Base-by-base conservation (phyloP, 2,329 filamentous ascomycete species). In the Sporothrix phasma region DNA sequence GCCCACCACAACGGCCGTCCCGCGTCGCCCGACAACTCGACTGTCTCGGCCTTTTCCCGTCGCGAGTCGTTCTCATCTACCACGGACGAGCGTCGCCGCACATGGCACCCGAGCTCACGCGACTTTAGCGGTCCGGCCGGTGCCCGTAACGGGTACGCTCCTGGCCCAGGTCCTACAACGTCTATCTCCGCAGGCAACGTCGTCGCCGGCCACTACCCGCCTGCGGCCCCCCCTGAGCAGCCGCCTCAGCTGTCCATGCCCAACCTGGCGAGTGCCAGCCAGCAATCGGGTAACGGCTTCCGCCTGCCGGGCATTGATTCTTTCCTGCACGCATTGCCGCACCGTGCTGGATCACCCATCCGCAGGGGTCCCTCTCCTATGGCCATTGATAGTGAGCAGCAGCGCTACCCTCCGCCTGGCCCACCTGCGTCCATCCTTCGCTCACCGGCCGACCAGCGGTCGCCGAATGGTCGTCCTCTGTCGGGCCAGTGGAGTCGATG, bases 261-360 rank as follows among this genome's bases (percentile, higher is more conserved):
- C 45, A 79, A 74, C 64, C 74, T 72, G 60, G 77, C 73, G 5
- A 73, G 73, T 43, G 77, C 73, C 5, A 73, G 73, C 43, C 84
- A 76, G 73, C 85, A 87, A 69, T 83, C 80, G 6, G 76, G 81
- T 4, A 37, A 13, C 13, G 79, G 31, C 8, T 10, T 90, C 15
- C 85, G 90, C 45, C 81, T 97, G 15, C 92, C 92, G 0, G 92
- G 92, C 15, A 97, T 97, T 68, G 91, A 96, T 73, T 95, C 90
- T 17, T 96, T 97, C 26, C 22, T 54, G 10, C 37, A 22, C 31
- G 17, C 22, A 31, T 31, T 19, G 2, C 31, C 47, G 13, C 43
- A 83, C 65, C 83, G 82, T 22, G 82, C 85, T 0, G 73, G 79
- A 13, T 84, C 88, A 0, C 85, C 87, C 7, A 82, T 84, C 1